Evolutionary conservation across 306 rosid genomes (phyloP).

Genomic region (Prunus padus): DNA sequence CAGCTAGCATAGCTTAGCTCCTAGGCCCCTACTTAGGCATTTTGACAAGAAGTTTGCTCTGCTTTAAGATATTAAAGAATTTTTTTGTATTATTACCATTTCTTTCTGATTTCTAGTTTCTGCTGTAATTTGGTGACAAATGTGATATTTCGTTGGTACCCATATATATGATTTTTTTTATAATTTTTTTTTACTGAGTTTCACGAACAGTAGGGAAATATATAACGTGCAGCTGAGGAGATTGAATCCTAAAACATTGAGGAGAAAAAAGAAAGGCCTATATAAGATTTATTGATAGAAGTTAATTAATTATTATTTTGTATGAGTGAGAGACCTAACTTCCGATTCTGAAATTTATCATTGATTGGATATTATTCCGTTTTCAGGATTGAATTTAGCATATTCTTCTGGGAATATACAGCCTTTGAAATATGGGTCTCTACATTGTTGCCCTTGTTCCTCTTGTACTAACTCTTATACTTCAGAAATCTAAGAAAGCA

Average conservation of each 20-base stretch:
- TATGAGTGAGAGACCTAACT: no score
- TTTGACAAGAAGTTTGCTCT: not conserved
- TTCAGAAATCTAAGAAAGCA: slow-evolving; percentile 43
- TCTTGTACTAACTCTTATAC: slow-evolving; percentile 49
- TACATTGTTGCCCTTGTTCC: slow-evolving; percentile 64
- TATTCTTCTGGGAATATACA: slow-evolving; percentile 6
- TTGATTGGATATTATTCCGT: slow-evolving; percentile 4
- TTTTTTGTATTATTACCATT: not conserved
- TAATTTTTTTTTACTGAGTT: no score
- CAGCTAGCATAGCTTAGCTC: no score
- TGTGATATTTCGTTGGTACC: not conserved
- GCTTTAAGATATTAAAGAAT: not conserved
- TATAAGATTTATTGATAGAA: no score
- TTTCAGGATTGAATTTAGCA: slow-evolving; percentile 30
- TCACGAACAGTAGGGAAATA: no score
- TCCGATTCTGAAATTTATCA: no score
- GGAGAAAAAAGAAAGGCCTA: no score
- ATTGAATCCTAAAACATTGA: no score
- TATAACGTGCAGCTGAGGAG: no score
- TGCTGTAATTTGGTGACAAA: not conserved
- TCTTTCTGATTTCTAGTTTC: not conserved
- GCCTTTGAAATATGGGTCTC: slow-evolving; percentile 48
- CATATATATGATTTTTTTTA: slow-evolving; percentile 3
- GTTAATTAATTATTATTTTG: no score
- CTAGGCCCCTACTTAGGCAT: no score